A percentile compares a stretch with the other conserved stretches of the same genome.
Conservation (phyloP, 164 flowering plant species). For the Aristolochia californica region DNA sequence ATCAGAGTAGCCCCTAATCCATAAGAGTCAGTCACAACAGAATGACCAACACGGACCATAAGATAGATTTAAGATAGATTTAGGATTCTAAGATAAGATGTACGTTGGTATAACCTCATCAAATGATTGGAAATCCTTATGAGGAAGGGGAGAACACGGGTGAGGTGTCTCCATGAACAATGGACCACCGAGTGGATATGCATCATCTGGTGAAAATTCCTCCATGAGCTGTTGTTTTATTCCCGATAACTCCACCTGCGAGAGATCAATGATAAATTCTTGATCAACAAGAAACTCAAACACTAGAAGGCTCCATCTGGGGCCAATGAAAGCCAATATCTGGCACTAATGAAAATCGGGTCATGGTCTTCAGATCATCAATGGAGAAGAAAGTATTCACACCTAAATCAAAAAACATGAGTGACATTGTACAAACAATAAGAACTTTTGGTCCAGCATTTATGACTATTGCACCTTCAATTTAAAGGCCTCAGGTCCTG, state of each 20-base stretch:
- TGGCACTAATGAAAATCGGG: too few species aligned
- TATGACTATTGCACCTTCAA: too few species aligned
- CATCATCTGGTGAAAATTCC: conserved; percentile 76
- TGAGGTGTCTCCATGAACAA: conserved; percentile 72
- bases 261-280: not conserved
- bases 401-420: too few species aligned
- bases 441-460: too few species aligned
- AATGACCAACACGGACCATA: not conserved
- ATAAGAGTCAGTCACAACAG: too few species aligned
- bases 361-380: too few species aligned
- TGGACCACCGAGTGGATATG: conserved; percentile 55
- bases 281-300: not conserved
- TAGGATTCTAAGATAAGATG: too few species aligned
- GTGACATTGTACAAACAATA: too few species aligned
- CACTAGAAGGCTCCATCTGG: too few species aligned
- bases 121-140: conserved; percentile 37
- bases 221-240: conserved; percentile 45
- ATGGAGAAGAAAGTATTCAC: too few species aligned
- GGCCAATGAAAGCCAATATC: too few species aligned
- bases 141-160: conserved; percentile 64
- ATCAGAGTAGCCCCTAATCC: not conserved
- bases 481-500: too few species aligned
- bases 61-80: not conserved
- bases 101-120: conserved; percentile 41
- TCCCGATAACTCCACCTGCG: conserved; percentile 50